A percentile compares a stretch with the other conserved stretches of the same genome.
These are phyloP conservation scores for Irpex sp. DNA, from an alignment of 1,284 basidiomycete genomes.

Conservation along the genomic window DNA sequence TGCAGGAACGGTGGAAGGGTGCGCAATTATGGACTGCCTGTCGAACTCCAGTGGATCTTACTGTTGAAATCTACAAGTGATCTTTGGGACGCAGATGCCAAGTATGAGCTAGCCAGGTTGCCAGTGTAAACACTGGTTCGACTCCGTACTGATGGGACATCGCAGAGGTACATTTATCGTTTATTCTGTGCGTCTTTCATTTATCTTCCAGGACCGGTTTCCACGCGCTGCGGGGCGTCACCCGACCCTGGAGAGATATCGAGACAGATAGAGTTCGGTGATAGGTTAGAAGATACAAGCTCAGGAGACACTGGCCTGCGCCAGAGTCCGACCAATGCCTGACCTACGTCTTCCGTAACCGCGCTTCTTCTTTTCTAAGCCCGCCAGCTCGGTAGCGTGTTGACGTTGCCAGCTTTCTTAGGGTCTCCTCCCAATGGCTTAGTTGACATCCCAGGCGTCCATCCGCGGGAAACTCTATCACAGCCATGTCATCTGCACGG, in stretches of 20 bases:
- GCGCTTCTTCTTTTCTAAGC: background rate
- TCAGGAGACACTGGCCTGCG: constrained; percentile 4
- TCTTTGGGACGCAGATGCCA: constrained; percentile 6
- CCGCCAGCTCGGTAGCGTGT: constrained; percentile 9
- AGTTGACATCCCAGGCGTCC: background rate
- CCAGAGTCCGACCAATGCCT: background rate
- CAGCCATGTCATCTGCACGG: constrained; percentile 9
- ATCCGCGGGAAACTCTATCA: constrained; percentile 6
- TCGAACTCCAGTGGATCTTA: background rate
- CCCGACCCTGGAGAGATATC: background rate
- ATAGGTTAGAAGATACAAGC: constrained; percentile 13
- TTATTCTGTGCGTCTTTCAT: background rate
- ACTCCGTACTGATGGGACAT: background rate
- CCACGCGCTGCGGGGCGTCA: constrained; percentile 3
- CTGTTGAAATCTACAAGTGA: background rate
- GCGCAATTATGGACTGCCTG: background rate
- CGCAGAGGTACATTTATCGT: background rate
- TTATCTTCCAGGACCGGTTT: constrained; percentile 1
- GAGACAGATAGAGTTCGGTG: constrained; percentile 7
- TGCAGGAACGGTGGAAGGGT: background rate
- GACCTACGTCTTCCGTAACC: constrained; percentile 5
- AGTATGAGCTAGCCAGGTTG: constrained; percentile 1
- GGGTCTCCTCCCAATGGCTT: background rate
- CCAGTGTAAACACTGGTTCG: background rate
- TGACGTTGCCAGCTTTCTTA: constrained; percentile 3